phyloP scores from a whole-genome alignment of 495 filamentous ascomycete species.

The Physcia stellaris region DNA sequence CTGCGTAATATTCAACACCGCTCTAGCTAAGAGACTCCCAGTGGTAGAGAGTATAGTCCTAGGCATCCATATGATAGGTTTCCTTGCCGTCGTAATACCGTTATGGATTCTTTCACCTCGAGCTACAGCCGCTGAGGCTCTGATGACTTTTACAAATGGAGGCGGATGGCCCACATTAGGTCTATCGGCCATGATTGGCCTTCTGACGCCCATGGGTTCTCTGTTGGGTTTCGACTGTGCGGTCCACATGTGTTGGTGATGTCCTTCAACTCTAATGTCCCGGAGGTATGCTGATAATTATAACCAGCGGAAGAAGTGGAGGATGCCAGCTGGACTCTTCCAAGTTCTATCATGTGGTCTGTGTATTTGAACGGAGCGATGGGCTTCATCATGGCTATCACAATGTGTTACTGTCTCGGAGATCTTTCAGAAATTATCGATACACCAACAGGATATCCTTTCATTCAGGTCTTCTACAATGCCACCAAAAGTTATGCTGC shows the following conservation, averaged over 20 bases:
- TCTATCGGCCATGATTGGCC: conserved; percentile 19
- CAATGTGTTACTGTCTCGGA: conserved; percentile 32
- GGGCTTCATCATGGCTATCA: conserved; percentile 33
- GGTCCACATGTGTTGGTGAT: conserved; percentile 23
- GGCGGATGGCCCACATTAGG: conserved; percentile 31
- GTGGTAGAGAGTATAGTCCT: conserved; percentile 25
- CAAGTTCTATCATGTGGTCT: conserved; percentile 29
- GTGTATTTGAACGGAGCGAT: conserved; percentile 30
- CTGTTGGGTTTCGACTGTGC: conserved; percentile 28
- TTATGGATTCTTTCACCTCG: conserved; percentile 33
- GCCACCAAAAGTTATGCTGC: conserved; percentile 24
- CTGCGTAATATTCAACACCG: conserved; percentile 30
- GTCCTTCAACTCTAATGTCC: neutral
- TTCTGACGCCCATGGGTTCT: conserved; percentile 1
- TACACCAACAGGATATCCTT: conserved; percentile 28
- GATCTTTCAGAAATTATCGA: conserved; percentile 23
- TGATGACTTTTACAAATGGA: conserved; percentile 30
- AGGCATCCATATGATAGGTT: conserved; percentile 33
- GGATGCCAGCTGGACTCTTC: conserved; percentile 28
- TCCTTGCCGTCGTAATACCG: conserved; percentile 36
- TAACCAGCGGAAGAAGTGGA: conserved; percentile 40
- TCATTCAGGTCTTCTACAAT: conserved; percentile 33
- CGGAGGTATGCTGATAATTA: neutral
- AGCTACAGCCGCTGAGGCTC: conserved; percentile 21
- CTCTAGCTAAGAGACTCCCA: conserved; percentile 24